phyloP scores from a whole-genome alignment of 2,329 filamentous ascomycete genomes.

The Pseudogymnoascus sp. region DNA sequence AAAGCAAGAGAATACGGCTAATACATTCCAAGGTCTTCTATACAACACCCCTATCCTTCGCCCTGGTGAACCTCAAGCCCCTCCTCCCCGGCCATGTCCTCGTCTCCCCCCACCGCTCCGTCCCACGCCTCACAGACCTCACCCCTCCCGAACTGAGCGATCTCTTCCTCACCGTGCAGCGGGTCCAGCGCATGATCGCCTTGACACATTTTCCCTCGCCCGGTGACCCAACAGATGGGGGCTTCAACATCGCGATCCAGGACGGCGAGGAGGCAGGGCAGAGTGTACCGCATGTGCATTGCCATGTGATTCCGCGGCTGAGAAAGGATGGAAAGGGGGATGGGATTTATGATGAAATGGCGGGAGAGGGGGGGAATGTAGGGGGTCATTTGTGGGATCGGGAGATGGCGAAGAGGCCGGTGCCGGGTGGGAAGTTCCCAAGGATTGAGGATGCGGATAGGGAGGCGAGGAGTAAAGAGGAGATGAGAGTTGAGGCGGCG shows the following conservation, averaged over 20 bases:
- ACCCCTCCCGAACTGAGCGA: conserved; percentile 45
- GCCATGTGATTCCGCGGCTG: conserved; percentile 76
- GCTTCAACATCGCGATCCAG: conserved; percentile 92
- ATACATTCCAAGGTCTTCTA: conserved; percentile 67
- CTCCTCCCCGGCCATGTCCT: conserved; percentile 90
- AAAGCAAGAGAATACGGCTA: background rate
- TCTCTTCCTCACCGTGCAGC: conserved; percentile 80
- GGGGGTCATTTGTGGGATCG: conserved; percentile 60
- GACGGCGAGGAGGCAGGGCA: conserved; percentile 87
- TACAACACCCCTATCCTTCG: conserved; percentile 70
- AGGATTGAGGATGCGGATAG: conserved; percentile 65
- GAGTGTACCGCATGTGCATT: conserved; percentile 88
- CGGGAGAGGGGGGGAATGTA: conserved; percentile 78
- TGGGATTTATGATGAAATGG: conserved; percentile 74
- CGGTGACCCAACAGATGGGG: conserved; percentile 47
- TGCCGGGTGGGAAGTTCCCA: conserved; percentile 53
- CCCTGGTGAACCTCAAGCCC: conserved; percentile 91
- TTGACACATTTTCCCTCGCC: conserved; percentile 43
- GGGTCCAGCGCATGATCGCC: conserved; percentile 69
- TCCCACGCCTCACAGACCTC: conserved; percentile 53
- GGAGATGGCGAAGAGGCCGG: conserved; percentile 35
- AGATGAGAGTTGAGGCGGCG: conserved; percentile 74
- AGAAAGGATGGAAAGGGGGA: conserved; percentile 55
- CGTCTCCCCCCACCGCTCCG: conserved; percentile 65
- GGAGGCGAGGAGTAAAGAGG: conserved; percentile 57